Percentiles rank a stretch among this genome's conserved stretches.
Conservation (phyloP, 805 yeast genomes). For the Yamadazyma philogaea region DNA sequence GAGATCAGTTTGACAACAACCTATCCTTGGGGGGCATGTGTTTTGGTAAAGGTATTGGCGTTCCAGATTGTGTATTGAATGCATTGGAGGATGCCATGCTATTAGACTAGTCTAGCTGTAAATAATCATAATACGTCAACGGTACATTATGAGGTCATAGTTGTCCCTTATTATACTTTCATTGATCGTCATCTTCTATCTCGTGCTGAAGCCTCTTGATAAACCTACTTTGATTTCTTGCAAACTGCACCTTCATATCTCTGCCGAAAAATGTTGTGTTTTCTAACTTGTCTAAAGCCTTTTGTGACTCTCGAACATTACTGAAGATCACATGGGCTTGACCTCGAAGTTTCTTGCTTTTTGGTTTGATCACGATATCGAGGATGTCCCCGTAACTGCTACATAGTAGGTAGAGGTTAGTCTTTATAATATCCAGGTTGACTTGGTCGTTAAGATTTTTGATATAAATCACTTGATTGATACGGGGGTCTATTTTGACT, state of each 20-base stretch:
- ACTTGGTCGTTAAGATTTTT: constrained; percentile 60
- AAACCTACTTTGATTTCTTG: constrained; percentile 26
- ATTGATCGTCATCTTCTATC: background rate
- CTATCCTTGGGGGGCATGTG: constrained; percentile 77
- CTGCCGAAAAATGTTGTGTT: constrained; percentile 53
- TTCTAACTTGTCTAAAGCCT: constrained; percentile 49
- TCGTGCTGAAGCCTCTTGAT: constrained; percentile 13
- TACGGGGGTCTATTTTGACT: constrained; percentile 3
- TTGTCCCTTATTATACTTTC: background rate
- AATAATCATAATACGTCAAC: background rate
- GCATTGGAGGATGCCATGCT: constrained; percentile 50
- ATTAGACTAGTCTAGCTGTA: background rate
- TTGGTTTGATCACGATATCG: constrained; percentile 39
- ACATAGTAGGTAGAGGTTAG: constrained; percentile 56
- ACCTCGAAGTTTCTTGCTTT: constrained; percentile 50
- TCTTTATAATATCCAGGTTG: constrained; percentile 41
- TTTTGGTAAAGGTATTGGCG: constrained; percentile 74
- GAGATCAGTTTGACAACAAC: constrained; percentile 29
- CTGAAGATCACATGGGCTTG: constrained; percentile 64
- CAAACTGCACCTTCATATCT: constrained; percentile 41
- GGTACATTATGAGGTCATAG: background rate
- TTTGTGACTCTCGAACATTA: constrained; percentile 46
- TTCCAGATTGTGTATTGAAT: constrained; percentile 78
- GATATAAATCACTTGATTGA: constrained; percentile 50
- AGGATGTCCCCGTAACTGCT: constrained; percentile 65